These are phyloP conservation scores for Dictyostelium intermedium DNA, from an alignment of 78 protist species.

Conservation along the genomic window DNA sequence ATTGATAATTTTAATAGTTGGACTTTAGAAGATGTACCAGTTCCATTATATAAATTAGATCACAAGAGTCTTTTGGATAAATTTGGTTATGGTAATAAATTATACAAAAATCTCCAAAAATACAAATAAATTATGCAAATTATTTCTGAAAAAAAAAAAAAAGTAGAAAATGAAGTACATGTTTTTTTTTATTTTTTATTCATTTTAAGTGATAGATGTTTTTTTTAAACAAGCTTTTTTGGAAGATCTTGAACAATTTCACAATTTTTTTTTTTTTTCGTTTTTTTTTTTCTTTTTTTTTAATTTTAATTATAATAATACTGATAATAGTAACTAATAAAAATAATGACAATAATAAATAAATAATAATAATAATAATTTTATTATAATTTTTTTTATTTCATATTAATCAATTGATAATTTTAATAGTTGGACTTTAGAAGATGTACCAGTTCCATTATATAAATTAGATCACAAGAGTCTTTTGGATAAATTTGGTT, in stretches of 20 bases:
- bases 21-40: constrained; percentile 46
- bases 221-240: too few relatives aligned
- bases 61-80: constrained; percentile 38
- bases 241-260: too few relatives aligned
- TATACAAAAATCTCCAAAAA: constrained; percentile 52
- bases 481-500: constrained; percentile 61
- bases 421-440: constrained; percentile 62
- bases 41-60: constrained; percentile 58
- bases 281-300: too few relatives aligned
- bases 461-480: constrained; percentile 51
- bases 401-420: too few relatives aligned
- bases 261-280: too few relatives aligned
- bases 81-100: constrained; percentile 64
- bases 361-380: too few relatives aligned
- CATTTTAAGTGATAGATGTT: too few relatives aligned
- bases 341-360: too few relatives aligned
- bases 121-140: background rate
- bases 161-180: background rate
- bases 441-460: constrained; percentile 40
- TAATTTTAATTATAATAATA: too few relatives aligned
- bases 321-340: too few relatives aligned
- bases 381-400: too few relatives aligned
- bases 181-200: too few relatives aligned
- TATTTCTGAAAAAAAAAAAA: background rate
- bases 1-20: background rate